Evolutionary conservation across 441 rosid genomes (phyloP).

Genomic region (Gossypium gossypioides): DNA sequence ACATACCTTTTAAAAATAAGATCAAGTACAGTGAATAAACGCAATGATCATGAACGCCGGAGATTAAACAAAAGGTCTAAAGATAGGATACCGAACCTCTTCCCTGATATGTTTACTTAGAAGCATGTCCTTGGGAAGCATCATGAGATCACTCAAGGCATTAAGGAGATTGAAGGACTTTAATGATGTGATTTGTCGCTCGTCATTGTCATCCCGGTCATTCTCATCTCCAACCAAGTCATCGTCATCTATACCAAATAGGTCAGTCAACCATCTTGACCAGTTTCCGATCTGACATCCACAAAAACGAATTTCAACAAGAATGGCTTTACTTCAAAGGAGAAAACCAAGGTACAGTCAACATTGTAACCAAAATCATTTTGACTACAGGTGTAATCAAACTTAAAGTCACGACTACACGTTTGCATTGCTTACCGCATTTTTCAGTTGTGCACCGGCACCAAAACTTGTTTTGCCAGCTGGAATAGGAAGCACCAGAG

Average conservation of each 20-base stretch:
- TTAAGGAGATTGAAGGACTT: constrained; percentile 76
- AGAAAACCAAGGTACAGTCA: constrained; percentile 1
- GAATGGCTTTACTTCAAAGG: not conserved
- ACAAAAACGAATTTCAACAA: not conserved
- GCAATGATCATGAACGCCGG: not conserved
- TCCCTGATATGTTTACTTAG: constrained; percentile 53
- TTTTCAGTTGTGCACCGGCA: constrained; percentile 90
- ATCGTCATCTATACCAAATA: constrained; percentile 70
- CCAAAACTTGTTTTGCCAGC: constrained; percentile 76
- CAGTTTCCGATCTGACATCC: constrained; percentile 79
- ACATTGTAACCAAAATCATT: not conserved
- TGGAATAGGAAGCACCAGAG: constrained; percentile 78
- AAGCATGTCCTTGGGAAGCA: constrained; percentile 98
- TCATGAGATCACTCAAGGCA: constrained; percentile 92
- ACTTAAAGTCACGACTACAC: not conserved
- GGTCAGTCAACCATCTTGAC: constrained; percentile 90
- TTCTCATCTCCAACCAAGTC: constrained; percentile 33
- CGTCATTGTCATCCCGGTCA: constrained; percentile 27
- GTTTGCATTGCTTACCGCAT: constrained; percentile 45
- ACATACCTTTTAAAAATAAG: constrained; percentile 53
- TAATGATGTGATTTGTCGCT: constrained; percentile 37
- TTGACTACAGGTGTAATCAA: not conserved
- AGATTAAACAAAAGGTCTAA: constrained; percentile 1
- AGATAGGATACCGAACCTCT: constrained; percentile 45
- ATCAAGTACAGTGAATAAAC: constrained; percentile 9